Conservation (phyloP, 441 rosid genomes). For the Arabidopsis hybrid region DNA sequence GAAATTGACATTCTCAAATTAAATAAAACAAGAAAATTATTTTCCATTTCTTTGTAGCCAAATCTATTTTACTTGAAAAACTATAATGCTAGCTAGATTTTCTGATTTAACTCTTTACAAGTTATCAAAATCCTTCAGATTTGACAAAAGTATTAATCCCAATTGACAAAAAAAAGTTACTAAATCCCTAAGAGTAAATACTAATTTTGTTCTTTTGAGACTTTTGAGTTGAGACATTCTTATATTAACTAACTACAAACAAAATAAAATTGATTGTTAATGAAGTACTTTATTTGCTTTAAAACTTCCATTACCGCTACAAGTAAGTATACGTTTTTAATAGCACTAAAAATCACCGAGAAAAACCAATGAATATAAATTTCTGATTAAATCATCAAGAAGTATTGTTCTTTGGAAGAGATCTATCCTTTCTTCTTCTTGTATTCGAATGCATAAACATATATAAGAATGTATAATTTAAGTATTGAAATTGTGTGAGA, state of each 20-base stretch:
- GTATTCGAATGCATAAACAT: background rate
- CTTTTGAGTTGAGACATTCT: background rate
- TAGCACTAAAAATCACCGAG: slow-evolving; percentile 12
- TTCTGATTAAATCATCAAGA: background rate
- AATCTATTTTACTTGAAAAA: background rate
- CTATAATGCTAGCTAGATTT: background rate
- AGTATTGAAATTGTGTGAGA: background rate
- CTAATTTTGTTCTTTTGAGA: slow-evolving; percentile 14
- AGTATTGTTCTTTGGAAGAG: background rate
- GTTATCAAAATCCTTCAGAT: background rate
- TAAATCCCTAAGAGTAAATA: background rate
- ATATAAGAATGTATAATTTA: background rate
- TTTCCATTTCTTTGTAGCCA: slow-evolving; percentile 4
- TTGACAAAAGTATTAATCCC: background rate
- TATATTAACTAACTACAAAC: background rate
- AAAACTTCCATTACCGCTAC: background rate
- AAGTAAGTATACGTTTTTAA: background rate
- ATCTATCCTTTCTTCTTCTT: background rate
- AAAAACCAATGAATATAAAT: background rate
- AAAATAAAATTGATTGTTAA: background rate
- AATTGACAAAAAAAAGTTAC: background rate
- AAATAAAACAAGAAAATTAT: background rate
- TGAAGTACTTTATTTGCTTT: background rate
- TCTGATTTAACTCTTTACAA: background rate
- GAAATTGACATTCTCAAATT: background rate